Evolutionary conservation across 257 asterid genomes (phyloP).

Genomic region (Capsicum chinense): DNA sequence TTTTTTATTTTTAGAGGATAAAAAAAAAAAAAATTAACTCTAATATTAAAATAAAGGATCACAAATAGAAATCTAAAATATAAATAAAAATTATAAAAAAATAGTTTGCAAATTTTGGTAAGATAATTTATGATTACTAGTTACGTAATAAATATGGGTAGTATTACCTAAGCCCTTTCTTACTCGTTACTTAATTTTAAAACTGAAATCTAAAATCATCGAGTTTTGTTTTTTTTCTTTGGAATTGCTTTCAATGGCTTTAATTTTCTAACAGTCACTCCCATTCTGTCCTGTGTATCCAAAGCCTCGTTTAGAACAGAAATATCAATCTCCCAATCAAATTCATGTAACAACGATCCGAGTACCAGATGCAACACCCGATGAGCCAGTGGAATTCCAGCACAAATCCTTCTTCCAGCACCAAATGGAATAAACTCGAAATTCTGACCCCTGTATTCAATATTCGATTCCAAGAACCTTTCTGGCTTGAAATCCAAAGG

Average conservation of each 20-base stretch:
- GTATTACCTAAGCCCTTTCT: neutral
- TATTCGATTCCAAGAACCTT: slow-evolving; percentile 48
- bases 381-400: slow-evolving; percentile 64
- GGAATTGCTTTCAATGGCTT: slow-evolving; percentile 47
- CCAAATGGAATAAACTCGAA: slow-evolving; percentile 65
- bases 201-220: neutral
- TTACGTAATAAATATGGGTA: too few relatives aligned
- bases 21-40: too few relatives aligned
- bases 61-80: too few relatives aligned
- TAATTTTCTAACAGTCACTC: slow-evolving; percentile 37
- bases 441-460: slow-evolving; percentile 62
- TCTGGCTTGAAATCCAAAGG: slow-evolving; percentile 57
- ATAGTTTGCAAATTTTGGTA: too few relatives aligned
- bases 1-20: too few relatives aligned
- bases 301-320: slow-evolving; percentile 21
- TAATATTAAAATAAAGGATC: too few relatives aligned
- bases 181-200: neutral
- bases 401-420: slow-evolving; percentile 63
- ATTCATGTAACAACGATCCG: slow-evolving; percentile 39
- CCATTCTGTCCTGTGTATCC: slow-evolving; percentile 46
- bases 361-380: slow-evolving; percentile 53
- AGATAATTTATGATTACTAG: too few relatives aligned
- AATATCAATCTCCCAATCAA: slow-evolving; percentile 44
- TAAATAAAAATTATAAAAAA: too few relatives aligned
- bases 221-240: neutral